phyloP scores from a whole-genome alignment of 306 rosid genomes.

The Inga laurina region DNA sequence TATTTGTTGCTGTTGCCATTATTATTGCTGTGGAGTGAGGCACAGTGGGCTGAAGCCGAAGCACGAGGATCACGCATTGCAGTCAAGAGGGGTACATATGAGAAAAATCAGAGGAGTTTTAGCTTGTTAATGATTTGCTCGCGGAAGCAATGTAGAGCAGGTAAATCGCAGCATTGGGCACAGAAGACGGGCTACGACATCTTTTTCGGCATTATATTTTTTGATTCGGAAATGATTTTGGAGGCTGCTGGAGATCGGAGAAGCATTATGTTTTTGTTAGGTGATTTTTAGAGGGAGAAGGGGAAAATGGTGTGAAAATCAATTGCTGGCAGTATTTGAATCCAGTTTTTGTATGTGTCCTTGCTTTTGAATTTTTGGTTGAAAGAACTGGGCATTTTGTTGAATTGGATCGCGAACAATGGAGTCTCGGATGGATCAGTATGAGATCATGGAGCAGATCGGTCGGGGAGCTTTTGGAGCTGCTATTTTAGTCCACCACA shows the following conservation, averaged over 20 bases:
- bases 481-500: conserved; percentile 93
- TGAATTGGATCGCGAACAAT: conserved; percentile 42
- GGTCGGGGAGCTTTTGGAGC: conserved; percentile 99
- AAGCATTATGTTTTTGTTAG: conserved; percentile 12
- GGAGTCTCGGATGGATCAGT: conserved; percentile 99
- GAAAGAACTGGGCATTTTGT: conserved; percentile 21
- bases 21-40: conserved; percentile 5
- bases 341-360: conserved; percentile 8
- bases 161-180: conserved; percentile 23
- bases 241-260: conserved; percentile 19
- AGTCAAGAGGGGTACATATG: not conserved
- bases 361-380: conserved; percentile 7
- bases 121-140: not conserved
- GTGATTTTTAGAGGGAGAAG: conserved; percentile 32
- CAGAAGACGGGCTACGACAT: not conserved
- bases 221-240: conserved; percentile 23
- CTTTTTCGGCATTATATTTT: not conserved
- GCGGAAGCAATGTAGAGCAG: conserved; percentile 44
- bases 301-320: conserved; percentile 38
- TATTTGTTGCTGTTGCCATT: conserved; percentile 20
- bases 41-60: conserved; percentile 11
- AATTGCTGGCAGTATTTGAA: conserved; percentile 8
- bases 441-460: conserved; percentile 99
- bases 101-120: not conserved
- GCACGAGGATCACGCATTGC: conserved; percentile 5